Conservation (phyloP, 1,139 yeast genomes). For the Candida smagusa region DNA sequence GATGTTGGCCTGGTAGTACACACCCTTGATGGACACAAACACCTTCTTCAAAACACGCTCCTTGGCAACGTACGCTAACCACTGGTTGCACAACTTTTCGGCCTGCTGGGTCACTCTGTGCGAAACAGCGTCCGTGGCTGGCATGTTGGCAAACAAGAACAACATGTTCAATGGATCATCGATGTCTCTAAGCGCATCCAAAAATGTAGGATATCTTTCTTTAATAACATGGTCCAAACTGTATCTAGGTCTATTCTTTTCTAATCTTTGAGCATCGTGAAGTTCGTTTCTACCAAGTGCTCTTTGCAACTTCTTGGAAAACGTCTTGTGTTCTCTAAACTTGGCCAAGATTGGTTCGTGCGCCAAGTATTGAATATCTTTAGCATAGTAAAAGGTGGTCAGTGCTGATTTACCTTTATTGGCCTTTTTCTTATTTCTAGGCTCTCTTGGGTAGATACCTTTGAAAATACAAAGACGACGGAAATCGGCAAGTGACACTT, state of each 20-base stretch:
- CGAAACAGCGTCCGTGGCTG: conserved; percentile 83
- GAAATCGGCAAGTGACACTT: conserved; percentile 95
- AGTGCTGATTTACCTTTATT: conserved; percentile 97
- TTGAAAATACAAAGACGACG: conserved; percentile 96
- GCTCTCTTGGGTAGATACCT: conserved; percentile 95
- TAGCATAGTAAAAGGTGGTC: conserved; percentile 87
- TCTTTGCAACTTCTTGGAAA: conserved; percentile 83
- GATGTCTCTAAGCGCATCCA: conserved; percentile 87
- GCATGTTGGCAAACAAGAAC: conserved; percentile 90
- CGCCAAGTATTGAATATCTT: conserved; percentile 89
- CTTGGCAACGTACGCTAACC: conserved; percentile 91
- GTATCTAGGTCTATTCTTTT: conserved; percentile 76
- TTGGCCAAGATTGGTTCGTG: conserved; percentile 93
- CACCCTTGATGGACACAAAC: conserved; percentile 95
- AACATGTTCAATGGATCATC: conserved; percentile 96
- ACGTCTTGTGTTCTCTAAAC: conserved; percentile 93
- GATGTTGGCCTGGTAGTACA: conserved; percentile 86
- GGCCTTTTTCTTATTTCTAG: conserved; percentile 93
- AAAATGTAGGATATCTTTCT: conserved; percentile 92
- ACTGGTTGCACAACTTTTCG: conserved; percentile 81
- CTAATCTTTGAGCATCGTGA: conserved; percentile 81
- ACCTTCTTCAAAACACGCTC: conserved; percentile 82
- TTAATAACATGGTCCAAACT: conserved; percentile 87
- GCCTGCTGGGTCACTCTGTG: conserved; percentile 84
- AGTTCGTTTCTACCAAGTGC: conserved; percentile 94